These are phyloP conservation scores for Kodamaea leandrae DNA, from an alignment of 805 yeast genomes.

Conservation along the genomic window DNA sequence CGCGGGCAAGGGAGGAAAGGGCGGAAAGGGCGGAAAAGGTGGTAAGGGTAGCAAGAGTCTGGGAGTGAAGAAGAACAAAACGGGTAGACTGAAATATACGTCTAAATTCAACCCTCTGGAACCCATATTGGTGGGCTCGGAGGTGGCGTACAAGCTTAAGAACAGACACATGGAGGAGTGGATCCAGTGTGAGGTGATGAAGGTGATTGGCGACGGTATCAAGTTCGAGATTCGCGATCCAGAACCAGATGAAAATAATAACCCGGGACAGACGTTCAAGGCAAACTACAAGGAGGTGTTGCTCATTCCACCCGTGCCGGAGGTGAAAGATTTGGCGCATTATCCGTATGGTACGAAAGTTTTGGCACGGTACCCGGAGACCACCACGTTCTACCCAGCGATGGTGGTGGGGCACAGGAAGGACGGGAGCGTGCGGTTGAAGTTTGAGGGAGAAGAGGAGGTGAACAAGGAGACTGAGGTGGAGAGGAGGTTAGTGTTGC, in stretches of 20 bases:
- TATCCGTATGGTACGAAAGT: constrained; percentile 80
- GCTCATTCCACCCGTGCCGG: constrained; percentile 58
- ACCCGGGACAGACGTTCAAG: constrained; percentile 81
- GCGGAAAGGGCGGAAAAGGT: constrained; percentile 12
- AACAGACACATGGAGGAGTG: constrained; percentile 82
- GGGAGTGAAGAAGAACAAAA: constrained; percentile 19
- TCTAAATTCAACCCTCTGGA: constrained; percentile 61
- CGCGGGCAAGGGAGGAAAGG: constrained; percentile 11
- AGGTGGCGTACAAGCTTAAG: constrained; percentile 81
- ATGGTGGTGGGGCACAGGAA: constrained; percentile 76
- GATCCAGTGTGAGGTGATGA: constrained; percentile 91
- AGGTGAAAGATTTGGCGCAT: constrained; percentile 40
- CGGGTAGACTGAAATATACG: constrained; percentile 47
- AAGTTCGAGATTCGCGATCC: constrained; percentile 91
- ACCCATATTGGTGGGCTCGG: constrained; percentile 63
- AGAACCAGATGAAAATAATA: constrained; percentile 91
- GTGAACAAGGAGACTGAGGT: constrained; percentile 94
- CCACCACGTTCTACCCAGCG: constrained; percentile 95
- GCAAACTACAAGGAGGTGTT: constrained; percentile 80
- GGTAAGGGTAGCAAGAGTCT: constrained; percentile 10
- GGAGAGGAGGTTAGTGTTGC: constrained; percentile 76
- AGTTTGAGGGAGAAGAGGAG: constrained; percentile 96
- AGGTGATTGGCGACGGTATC: constrained; percentile 68
- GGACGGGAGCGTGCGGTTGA: constrained; percentile 73
- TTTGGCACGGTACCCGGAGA: constrained; percentile 92